Conservation (phyloP, 306 rosid species). For the Casuarina equisetifolia region DNA sequence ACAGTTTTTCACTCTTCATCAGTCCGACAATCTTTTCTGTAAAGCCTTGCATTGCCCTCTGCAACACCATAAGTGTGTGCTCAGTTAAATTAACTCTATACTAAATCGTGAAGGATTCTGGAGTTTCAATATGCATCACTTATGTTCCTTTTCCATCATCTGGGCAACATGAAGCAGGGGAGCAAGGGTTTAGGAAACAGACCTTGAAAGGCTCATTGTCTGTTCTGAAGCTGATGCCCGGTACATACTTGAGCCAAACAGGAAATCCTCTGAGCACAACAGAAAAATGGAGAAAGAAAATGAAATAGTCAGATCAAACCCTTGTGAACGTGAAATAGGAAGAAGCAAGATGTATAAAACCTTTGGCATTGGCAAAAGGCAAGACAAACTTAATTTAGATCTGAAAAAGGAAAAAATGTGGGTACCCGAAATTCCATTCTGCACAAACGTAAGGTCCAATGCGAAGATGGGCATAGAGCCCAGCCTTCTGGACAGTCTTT, state of each 20-base stretch:
- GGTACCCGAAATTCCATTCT: constrained; percentile 98
- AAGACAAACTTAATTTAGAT: constrained; percentile 3
- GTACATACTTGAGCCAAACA: constrained; percentile 98
- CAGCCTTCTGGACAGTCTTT: constrained; percentile 84
- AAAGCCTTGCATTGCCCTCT: constrained; percentile 97
- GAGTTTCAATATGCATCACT: background rate
- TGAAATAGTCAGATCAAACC: constrained; percentile 12
- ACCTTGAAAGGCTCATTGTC: constrained; percentile 99
- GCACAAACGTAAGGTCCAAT: constrained; percentile 99
- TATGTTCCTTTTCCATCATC: background rate
- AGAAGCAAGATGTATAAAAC: background rate
- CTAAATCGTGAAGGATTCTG: constrained; percentile 1
- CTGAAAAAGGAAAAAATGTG: background rate
- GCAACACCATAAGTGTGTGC: constrained; percentile 35
- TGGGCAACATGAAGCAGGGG: constrained; percentile 6
- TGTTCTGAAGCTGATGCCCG: constrained; percentile 96
- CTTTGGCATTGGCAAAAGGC: background rate
- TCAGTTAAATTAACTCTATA: constrained; percentile 18
- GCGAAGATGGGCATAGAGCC: constrained; percentile 89
- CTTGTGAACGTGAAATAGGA: background rate
- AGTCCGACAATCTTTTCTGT: constrained; percentile 91
- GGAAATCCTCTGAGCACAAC: constrained; percentile 84
- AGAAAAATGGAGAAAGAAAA: constrained; percentile 1
- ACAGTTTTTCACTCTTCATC: constrained; percentile 88
- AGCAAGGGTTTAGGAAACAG: constrained; percentile 5